phyloP scores from a whole-genome alignment of 805 yeast species.

The Starmerella sirachaensis region DNA sequence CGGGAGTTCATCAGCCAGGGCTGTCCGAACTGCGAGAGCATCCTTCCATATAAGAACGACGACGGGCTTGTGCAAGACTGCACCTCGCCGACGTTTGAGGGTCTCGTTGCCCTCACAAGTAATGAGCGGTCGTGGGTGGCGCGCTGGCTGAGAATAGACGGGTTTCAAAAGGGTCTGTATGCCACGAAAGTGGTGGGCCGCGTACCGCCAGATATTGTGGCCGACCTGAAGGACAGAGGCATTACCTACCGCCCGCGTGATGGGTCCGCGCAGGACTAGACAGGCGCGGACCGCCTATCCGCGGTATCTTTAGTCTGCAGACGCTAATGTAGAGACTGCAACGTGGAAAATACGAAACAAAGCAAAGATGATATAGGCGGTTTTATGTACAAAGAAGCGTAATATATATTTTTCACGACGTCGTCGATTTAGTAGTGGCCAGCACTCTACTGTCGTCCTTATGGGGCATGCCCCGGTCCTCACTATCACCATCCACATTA shows the following conservation, averaged over 20 bases:
- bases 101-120: slow-evolving; percentile 79
- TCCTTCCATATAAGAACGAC: slow-evolving; percentile 66
- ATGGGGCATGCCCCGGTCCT: too few relatives aligned
- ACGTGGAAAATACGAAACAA: too few relatives aligned
- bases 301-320: too few relatives aligned
- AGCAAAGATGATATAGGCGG: too few relatives aligned
- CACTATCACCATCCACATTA: too few relatives aligned
- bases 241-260: slow-evolving; percentile 87
- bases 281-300: neutral
- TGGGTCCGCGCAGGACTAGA: slow-evolving; percentile 43
- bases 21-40: slow-evolving; percentile 92
- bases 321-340: too few relatives aligned
- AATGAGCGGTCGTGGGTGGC: slow-evolving; percentile 90
- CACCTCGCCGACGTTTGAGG: slow-evolving; percentile 93
- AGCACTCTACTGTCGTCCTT: too few relatives aligned
- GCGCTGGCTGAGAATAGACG: slow-evolving; percentile 84
- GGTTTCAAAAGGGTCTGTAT: slow-evolving; percentile 77
- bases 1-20: slow-evolving; percentile 67
- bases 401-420: too few relatives aligned
- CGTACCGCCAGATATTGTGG: slow-evolving; percentile 73
- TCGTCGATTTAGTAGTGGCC: too few relatives aligned
- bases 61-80: slow-evolving; percentile 78
- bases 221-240: slow-evolving; percentile 60
- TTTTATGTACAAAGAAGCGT: too few relatives aligned
- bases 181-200: slow-evolving; percentile 91